These are phyloP conservation scores for Leishmania amazonensis DNA, from an alignment of 208 protist species.

Conservation along the genomic window DNA sequence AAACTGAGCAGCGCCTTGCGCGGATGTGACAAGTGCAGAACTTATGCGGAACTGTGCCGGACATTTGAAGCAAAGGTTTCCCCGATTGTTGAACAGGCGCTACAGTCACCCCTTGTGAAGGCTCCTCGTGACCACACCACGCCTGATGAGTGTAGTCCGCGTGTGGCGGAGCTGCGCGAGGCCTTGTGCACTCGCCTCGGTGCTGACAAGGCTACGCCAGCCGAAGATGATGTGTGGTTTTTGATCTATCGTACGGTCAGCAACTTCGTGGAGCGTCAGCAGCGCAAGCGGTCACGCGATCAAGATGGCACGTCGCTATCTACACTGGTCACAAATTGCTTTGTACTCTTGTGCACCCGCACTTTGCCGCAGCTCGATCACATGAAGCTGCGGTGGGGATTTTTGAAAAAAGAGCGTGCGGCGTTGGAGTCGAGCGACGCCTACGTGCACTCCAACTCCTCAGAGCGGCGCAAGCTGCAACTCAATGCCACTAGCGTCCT, in stretches of 20 bases:
- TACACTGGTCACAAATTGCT: slow-evolving; percentile 61
- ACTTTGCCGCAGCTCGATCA: slow-evolving; percentile 49
- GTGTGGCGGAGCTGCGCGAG: slow-evolving; percentile 58
- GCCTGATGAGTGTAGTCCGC: slow-evolving; percentile 70
- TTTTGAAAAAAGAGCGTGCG: slow-evolving; percentile 62
- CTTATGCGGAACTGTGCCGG: slow-evolving; percentile 26
- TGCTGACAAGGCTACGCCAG: neutral
- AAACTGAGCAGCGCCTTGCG: slow-evolving; percentile 40
- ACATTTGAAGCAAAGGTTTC: slow-evolving; percentile 34
- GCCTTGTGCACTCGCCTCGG: slow-evolving; percentile 30
- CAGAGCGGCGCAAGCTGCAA: slow-evolving; percentile 70
- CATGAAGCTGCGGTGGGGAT: slow-evolving; percentile 62
- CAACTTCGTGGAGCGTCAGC: slow-evolving; percentile 49
- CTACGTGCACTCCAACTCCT: slow-evolving; percentile 69
- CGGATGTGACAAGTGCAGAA: slow-evolving; percentile 33
- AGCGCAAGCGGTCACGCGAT: slow-evolving; percentile 49
- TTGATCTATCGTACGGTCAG: slow-evolving; percentile 56
- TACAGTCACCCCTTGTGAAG: slow-evolving; percentile 47
- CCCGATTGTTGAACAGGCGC: slow-evolving; percentile 47
- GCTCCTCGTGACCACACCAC: slow-evolving; percentile 62
- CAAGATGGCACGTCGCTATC: slow-evolving; percentile 28
- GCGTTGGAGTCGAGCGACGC: slow-evolving; percentile 59
- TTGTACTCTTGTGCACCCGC: slow-evolving; percentile 74
- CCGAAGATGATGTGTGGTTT: slow-evolving; percentile 83
- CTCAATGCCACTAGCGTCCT: slow-evolving; percentile 58